Evolutionary conservation across 176 grass and related monocot species (phyloP), one percentile per base, ranked within the genome.

Genomic region (Oropetium thomaeum): DNA sequence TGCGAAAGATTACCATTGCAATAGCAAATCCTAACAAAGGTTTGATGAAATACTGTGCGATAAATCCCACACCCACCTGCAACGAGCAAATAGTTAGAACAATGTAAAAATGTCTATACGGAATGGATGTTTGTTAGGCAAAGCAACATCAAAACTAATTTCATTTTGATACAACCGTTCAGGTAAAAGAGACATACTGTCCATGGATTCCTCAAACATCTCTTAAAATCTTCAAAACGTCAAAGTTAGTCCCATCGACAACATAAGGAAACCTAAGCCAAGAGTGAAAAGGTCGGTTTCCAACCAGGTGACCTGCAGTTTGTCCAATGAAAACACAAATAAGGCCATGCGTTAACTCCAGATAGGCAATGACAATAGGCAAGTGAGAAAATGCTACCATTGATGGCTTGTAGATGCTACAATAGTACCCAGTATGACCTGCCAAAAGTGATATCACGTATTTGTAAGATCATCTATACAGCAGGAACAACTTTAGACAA

Each of bases 121-220:
- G 74, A 58, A 17, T 82, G 9, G 52, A 41, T 67, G 49, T 26
- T 72, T 54, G 10, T 55, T 65, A 29, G 28, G 60, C 32, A 71
- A 10, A 78, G 51, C 33, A 77, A 72, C 19, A 65, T 31, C n/a
- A 67, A 60, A 14, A 29, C 22, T 87, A 71, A 66, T 82, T 58
- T 2, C 19, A 10, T 47, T 35, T 78, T 23, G 76, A 86, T 60
- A 43, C 9, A 55, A 37, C 13, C 49, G 54, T 44, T 34, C 38
- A 79, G 62, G 39, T 8, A n/a, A n/a, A 58, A 86, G 13, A 68
- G 72, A 83, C 88, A 82, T 90, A 95, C 96, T 23, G 96, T 99
- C 91, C 96, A 95, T 79, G 96, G 96, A 75, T 99, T 99, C 72
- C 91, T 89, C 91, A 99, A 45, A 55, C 91, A 99, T 92, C 84